Conservation (phyloP, 2,329 filamentous ascomycete species). For the Diaporthe velutina region DNA sequence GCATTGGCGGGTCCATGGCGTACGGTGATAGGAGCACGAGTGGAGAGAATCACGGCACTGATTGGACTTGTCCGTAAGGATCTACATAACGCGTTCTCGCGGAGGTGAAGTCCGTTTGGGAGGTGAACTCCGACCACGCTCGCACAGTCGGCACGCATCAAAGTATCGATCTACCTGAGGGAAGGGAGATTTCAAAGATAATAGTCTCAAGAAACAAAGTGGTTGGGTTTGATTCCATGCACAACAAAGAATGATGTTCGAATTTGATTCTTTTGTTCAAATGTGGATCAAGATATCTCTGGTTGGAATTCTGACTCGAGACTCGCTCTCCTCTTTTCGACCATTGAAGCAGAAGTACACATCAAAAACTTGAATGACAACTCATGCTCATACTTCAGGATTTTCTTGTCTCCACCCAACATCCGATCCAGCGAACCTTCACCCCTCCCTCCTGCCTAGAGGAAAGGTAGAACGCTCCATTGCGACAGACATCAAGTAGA, state of each 20-base stretch:
- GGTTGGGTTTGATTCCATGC: too few relatives aligned
- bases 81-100: background rate
- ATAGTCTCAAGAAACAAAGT: too few relatives aligned
- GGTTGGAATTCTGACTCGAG: background rate
- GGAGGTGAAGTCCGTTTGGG: background rate
- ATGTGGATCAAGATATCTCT: too few relatives aligned
- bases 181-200: too few relatives aligned
- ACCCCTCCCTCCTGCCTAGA: background rate
- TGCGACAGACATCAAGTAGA: background rate
- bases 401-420: background rate
- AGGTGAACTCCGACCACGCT: background rate
- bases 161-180: too few relatives aligned
- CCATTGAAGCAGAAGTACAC: background rate
- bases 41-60: slow-evolving; percentile 2
- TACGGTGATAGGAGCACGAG: background rate
- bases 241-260: too few relatives aligned
- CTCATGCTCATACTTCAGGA: background rate
- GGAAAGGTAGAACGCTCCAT: background rate
- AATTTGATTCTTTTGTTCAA: too few relatives aligned
- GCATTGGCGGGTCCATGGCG: background rate
- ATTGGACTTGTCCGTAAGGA: background rate
- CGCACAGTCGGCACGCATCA: background rate
- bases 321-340: background rate
- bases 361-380: background rate
- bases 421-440: background rate